Base-by-base conservation (phyloP, 208 protist species). In the Willaertia magna region DNA sequence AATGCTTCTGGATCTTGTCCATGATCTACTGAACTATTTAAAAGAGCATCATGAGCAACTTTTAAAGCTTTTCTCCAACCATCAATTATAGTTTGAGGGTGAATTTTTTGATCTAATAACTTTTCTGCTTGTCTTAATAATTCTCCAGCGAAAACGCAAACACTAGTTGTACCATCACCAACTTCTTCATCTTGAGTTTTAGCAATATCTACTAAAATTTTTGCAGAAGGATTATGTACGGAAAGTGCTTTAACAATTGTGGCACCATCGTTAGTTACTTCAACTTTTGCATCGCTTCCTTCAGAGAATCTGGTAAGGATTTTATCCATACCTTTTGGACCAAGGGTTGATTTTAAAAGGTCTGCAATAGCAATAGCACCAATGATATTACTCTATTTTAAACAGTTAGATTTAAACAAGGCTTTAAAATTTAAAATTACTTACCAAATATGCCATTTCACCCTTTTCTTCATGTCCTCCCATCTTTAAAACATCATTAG, bases 261-360 rank as follows among this genome's bases (percentile, higher is more conserved):
- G 16, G 98, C 98, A 86, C 99, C 99, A 90, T 99, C 99, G 89
- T 99, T 99, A 16, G 98, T 99, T 43, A 99, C 95, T 39, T 94
- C 93, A 0, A 99, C 93, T 20, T 90, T 91, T 48, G 94, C 93
- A 43, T 87, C 89, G 81, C 91, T 90, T 83, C 93, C 91, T 88
- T 92, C 49, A n/a, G 16, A 14, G 44, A 14, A 18, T 12, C 91
- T 91, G 87, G 95, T 93, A n/a, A 97, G 89, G 90, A 97, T 96
- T 88, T 97, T 97, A 88, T 97, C 96, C 97, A 99, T 99, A 20
- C 99, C 99, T 87, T 98, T 98, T 26, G 99, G 99, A 48, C 99
- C 99, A 22, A 99, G 92, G 2, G 98, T 99, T 2, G 97, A 98
- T 89, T 99, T 99, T 16, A 99, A 97, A 79, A 99, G 94, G 88